phyloP scores from a whole-genome alignment of 2,329 filamentous ascomycete genomes.

The Colletotrichum sp. region DNA sequence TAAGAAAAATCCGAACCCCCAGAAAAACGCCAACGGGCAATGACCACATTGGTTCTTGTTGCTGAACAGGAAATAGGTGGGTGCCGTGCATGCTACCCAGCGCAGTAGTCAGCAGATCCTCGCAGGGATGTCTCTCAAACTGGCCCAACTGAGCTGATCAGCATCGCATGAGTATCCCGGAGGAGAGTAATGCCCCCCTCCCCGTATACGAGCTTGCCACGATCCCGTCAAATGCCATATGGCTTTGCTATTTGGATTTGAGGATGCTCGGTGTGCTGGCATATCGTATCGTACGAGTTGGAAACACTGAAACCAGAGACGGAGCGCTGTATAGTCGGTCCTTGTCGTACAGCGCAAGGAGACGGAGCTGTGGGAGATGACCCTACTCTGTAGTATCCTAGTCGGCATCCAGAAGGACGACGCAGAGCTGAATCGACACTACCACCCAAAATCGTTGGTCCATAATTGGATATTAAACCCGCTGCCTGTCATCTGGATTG shows the following conservation, averaged over 20 bases:
- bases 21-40: not conserved
- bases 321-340: not conserved
- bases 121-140: not conserved
- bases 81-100: not conserved
- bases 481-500: conserved; percentile 24
- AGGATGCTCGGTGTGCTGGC: not conserved
- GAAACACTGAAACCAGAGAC: not conserved
- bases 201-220: not conserved
- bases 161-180: not conserved
- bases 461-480: not conserved
- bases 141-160: not conserved
- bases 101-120: not conserved
- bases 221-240: conserved; percentile 11
- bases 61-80: not conserved
- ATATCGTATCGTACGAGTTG: not conserved
- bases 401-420: not conserved
- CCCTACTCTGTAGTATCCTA: not conserved
- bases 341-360: not conserved
- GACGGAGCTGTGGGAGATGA: not conserved
- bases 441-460: not conserved
- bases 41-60: not conserved
- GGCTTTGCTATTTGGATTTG: not conserved
- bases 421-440: not conserved
- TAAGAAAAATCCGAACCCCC: not conserved
- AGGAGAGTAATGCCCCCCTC: not conserved